Percentiles rank a stretch among this genome's conserved stretches.
Evolutionary conservation across 108 stramenopile species (phyloP).

Genomic region (Aurantiochytrium sp.): DNA sequence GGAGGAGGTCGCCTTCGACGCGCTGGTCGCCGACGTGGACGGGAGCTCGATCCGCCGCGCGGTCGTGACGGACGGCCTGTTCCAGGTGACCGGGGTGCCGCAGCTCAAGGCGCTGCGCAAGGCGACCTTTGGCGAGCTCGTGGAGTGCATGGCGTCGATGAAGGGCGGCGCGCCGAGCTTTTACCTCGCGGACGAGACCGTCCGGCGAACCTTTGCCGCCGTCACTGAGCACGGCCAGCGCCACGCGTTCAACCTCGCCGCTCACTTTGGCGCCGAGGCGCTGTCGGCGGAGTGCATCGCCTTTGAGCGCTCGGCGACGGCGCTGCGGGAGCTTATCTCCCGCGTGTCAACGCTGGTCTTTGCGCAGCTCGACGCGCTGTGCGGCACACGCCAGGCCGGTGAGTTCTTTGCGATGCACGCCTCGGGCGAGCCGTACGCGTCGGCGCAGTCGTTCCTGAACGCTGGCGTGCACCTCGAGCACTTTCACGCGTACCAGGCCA

Average conservation of each 20-base stretch:
- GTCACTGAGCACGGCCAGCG: background rate
- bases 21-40: background rate
- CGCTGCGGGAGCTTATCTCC: background rate
- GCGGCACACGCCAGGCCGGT: background rate
- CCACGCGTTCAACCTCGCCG: background rate
- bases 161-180: background rate
- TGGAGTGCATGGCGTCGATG: background rate
- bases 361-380: background rate
- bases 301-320: background rate
- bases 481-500: slow-evolving; percentile 1
- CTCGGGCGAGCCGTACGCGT: background rate
- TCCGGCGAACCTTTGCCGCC: background rate
- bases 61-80: background rate
- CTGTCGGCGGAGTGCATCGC: background rate
- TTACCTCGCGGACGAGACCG: background rate
- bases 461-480: background rate
- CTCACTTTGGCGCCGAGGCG: background rate
- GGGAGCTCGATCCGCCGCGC: background rate
- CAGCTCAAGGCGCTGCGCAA: background rate
- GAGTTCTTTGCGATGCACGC: background rate
- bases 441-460: background rate
- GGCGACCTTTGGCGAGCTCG: background rate
- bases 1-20: background rate
- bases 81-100: slow-evolving; percentile 19
- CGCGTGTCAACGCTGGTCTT: background rate